Base-by-base conservation (phyloP, 306 rosid species). In the Trifolium subterraneum region DNA sequence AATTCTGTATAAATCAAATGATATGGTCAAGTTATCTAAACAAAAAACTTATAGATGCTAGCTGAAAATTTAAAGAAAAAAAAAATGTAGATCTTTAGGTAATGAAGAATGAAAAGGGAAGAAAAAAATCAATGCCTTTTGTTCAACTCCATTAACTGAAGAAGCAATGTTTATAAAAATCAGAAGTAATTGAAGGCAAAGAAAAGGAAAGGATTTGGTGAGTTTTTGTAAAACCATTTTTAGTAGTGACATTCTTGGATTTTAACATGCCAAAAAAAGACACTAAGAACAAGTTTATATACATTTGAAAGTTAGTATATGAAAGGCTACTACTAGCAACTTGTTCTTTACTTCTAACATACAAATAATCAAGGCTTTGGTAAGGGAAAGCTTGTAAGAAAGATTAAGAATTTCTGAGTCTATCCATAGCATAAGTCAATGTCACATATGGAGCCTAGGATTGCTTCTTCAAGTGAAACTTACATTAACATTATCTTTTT, bases 401-500 rank as follows among this genome's bases (percentile, higher is more conserved):
- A 86, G 76, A 81, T 47, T 78, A 83, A 59, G 35, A 79, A 61
- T 51, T 79, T 84, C 68, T 78, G 68, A 54, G 54, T 72, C 65
- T 54, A 19, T 63, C 52, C 64, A 78, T 16, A 72, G 81, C 61
- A 70, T 25, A 25, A 62, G 88, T 84, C 87, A 82, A 29, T 75
- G 80, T 86, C 86, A 84, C 77, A 75, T 47, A 45, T 25, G 44
- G 59, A 74, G 84, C 84, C 72, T 47, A 70, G 7, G 83, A 73
- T 88, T 85, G 89, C 88, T 86, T 86, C 83, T 61, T 77, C 39
- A 36, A 66, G 84, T 79, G 78, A 86, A 83, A 83, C 87, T 81
- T 83, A 38, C 63, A 52, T 70, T 29, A 73, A 76, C 73, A 38
- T 76, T 62, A 27, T 63, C 44, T 44, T 67, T 67, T 51, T 35